phyloP scores from a whole-genome alignment of 768 basidiomycete species.

The Tephrocybe rancida region DNA sequence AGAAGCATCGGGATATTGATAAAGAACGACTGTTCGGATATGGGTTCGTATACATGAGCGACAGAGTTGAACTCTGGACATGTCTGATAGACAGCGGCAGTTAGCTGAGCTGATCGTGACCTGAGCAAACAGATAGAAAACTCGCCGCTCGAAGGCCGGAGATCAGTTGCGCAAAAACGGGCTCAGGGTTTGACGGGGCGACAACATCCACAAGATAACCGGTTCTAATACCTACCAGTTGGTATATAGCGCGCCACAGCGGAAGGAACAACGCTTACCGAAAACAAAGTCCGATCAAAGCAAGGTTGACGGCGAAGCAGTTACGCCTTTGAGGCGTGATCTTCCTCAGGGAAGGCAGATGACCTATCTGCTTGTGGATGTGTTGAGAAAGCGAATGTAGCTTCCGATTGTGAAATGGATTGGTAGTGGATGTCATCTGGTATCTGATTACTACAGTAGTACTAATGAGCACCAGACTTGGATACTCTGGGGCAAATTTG shows the following conservation, averaged over 20 bases:
- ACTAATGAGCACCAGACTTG: too few species aligned
- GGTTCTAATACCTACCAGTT: slow-evolving; percentile 29
- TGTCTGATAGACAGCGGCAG: not conserved
- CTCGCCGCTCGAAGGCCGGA: slow-evolving; percentile 39
- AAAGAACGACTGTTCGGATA: slow-evolving; percentile 56
- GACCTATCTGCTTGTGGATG: slow-evolving; percentile 13
- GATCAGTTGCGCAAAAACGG: slow-evolving; percentile 38
- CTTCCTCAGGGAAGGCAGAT: slow-evolving; percentile 14
- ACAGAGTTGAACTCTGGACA: slow-evolving; percentile 38
- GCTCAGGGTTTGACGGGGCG: slow-evolving; percentile 33
- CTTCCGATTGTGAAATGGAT: not conserved
- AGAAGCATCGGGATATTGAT: slow-evolving; percentile 40
- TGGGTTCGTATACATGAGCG: slow-evolving; percentile 46
- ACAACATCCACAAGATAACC: slow-evolving; percentile 56
- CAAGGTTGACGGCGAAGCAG: slow-evolving; percentile 41
- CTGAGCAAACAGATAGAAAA: not conserved
- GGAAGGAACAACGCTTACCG: slow-evolving; percentile 32
- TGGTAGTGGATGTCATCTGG: not conserved
- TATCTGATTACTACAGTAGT: too few species aligned
- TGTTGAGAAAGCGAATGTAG: slow-evolving; percentile 6
- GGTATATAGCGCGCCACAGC: not conserved
- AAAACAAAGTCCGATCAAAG: slow-evolving; percentile 41
- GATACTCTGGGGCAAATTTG: too few species aligned
- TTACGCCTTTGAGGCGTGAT: slow-evolving; percentile 18
- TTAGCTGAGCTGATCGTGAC: not conserved